Conservation (phyloP, 129 eudicot species). For the Flaveria linearis region DNA sequence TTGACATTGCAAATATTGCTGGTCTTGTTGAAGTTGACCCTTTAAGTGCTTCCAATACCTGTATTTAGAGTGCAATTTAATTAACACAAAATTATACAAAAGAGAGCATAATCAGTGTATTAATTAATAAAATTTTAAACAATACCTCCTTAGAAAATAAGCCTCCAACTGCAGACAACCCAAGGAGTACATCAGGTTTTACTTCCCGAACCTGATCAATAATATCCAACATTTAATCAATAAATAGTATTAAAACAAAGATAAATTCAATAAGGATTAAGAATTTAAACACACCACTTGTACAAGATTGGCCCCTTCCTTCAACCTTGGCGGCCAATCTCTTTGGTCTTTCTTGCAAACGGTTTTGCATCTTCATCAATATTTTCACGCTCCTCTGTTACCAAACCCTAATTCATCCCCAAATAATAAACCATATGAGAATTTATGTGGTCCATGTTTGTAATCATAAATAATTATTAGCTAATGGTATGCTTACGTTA, state of each 20-base stretch:
- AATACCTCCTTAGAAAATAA: constrained; percentile 86
- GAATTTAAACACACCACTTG: constrained; percentile 72
- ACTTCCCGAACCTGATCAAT: constrained; percentile 73
- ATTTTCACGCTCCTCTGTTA: constrained; percentile 85
- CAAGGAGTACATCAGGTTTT: constrained; percentile 96
- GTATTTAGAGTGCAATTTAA: constrained; percentile 10
- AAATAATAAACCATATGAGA: not conserved
- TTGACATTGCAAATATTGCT: constrained; percentile 96
- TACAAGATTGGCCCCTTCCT: constrained; percentile 86
- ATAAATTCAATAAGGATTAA: not conserved
- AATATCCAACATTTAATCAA: constrained; percentile 14
- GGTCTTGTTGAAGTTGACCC: constrained; percentile 94
- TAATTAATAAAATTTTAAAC: not conserved
- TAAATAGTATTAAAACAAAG: not conserved
- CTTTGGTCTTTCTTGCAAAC: constrained; percentile 86
- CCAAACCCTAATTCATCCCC: constrained; percentile 58
- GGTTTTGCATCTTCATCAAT: constrained; percentile 84
- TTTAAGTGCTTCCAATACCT: constrained; percentile 95
- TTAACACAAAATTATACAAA: not conserved
- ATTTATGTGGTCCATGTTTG: not conserved
- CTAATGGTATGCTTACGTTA: constrained; percentile 50
- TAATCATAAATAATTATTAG: not conserved
- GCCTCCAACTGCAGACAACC: constrained; percentile 93
- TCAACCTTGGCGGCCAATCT: constrained; percentile 73
- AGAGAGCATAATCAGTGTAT: not conserved